Percentiles rank a stretch among this genome's conserved stretches.
Conservation (phyloP, 352 stramenopile species). For the Phytopythium mirpurense region DNA sequence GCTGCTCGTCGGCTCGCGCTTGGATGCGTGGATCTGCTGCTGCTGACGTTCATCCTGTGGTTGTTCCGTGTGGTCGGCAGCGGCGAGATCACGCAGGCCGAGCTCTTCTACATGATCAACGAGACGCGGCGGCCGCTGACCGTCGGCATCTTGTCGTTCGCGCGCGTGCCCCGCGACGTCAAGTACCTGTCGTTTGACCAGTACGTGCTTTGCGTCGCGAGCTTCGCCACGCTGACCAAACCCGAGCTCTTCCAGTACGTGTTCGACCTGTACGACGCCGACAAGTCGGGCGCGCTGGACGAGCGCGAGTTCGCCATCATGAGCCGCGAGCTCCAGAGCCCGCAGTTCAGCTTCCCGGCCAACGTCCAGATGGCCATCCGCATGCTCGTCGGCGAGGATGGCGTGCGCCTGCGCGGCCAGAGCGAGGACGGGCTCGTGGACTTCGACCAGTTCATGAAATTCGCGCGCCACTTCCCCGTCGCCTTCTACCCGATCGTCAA, state of each 20-base stretch:
- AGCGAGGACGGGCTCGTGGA: conserved; percentile 38
- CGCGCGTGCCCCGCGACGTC: conserved; percentile 24
- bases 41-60: neutral
- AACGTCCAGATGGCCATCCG: conserved; percentile 55
- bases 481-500: conserved; percentile 54
- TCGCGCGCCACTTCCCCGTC: conserved; percentile 40
- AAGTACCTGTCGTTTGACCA: conserved; percentile 69
- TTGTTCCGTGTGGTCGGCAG: too few species aligned
- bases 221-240: conserved; percentile 55
- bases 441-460: conserved; percentile 46
- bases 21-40: neutral
- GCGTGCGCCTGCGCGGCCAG: conserved; percentile 9
- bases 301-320: conserved; percentile 57
- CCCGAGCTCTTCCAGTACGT: conserved; percentile 64
- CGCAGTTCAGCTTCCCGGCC: conserved; percentile 59
- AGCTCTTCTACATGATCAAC: conserved; percentile 74
- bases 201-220: conserved; percentile 49
- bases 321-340: conserved; percentile 59
- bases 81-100: conserved; percentile 62
- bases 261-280: conserved; percentile 66
- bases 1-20: neutral
- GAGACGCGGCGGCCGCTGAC: conserved; percentile 51
- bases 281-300: conserved; percentile 50
- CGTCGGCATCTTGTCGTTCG: conserved; percentile 45
- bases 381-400: conserved; percentile 38